Base-by-base conservation (phyloP, 2,329 filamentous ascomycete species). In the Cercospora nicotianae region DNA sequence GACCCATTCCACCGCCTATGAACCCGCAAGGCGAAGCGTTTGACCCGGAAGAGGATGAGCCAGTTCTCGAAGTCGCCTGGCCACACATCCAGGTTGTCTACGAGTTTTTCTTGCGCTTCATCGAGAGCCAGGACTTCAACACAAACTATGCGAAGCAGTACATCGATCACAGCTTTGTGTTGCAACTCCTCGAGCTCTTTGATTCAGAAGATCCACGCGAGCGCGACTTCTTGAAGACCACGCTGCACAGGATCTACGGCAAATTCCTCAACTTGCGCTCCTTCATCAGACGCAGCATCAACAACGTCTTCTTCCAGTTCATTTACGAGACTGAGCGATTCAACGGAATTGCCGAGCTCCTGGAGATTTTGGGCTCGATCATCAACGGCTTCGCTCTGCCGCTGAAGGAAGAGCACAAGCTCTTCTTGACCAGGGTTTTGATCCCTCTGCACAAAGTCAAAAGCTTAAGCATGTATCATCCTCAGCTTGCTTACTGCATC, bases 281-380 rank as follows among this genome's bases (percentile, higher is more conserved):
- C 31, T 99, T 96, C 80, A 99, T 99, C 77, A 88, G 95, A 77
- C 89, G 95, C 75, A 99, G 95, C 66, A 99, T 99, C 86, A 99
- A 99, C 87, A 98, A 99, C 77, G 95, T 99, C 75, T 99, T 99
- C 83, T 99, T 99, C 86, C 95, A 99, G 79, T 99, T 99, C 80
- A 94, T 93, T 69, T 99, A 99, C 79, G 95, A 99, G 81, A 99
- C 95, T 3, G 95, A 99, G 81, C 88, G 95, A 67, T 98, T 99
- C 84, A 99, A 99, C 76, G 95, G 95, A 64, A 97, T 99, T 76
- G 95, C 95, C 3, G 95, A 99, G 80, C 85, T 99, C 31, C 86
- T 99, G 39, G 95, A 99, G 79, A 99, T 99, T 73, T 84, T 99
- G 62, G 95, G 95, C 31, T 98, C 95, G 72, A 99, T 99, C 77